A percentile compares a stretch with the other conserved stretches of the same genome.
Conservation (phyloP, 2,329 filamentous ascomycete species). For the Plenodomus biglobosus region DNA sequence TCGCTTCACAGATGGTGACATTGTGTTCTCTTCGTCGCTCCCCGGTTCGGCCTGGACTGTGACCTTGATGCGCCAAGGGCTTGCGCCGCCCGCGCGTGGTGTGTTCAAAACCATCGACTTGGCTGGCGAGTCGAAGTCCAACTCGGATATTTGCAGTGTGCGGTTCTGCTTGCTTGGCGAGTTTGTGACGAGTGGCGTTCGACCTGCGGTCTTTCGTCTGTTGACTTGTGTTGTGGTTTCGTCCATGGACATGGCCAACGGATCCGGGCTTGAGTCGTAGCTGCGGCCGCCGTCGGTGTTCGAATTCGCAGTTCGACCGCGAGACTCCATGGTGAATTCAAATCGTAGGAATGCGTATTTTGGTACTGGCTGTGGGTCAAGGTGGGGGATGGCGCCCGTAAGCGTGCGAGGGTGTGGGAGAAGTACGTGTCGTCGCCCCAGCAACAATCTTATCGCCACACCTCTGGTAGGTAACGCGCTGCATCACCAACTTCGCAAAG, state of each 20-base stretch:
- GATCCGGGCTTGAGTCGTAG: conserved; percentile 43
- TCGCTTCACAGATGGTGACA: conserved; percentile 34
- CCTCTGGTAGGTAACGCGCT: conserved; percentile 10
- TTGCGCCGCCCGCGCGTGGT: conserved; percentile 41
- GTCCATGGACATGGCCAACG: conserved; percentile 35
- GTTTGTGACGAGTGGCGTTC: conserved; percentile 27
- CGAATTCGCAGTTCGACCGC: conserved; percentile 16
- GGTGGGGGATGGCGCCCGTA: conserved; percentile 15
- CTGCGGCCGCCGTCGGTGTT: conserved; percentile 24
- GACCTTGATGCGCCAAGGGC: conserved; percentile 54
- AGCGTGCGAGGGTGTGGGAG: conserved; percentile 16
- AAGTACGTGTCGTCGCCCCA: conserved; percentile 24
- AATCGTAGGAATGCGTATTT: conserved; percentile 8
- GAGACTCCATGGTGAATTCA: conserved; percentile 27
- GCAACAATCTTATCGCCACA: conserved; percentile 37
- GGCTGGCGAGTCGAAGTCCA: conserved; percentile 41
- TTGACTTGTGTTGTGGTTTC: conserved; percentile 21
- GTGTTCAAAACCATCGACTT: conserved; percentile 52
- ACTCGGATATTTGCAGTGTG: conserved; percentile 16
- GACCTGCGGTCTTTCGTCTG: conserved; percentile 23
- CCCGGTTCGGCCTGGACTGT: conserved; percentile 53
- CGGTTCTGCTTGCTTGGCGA: conserved; percentile 38
- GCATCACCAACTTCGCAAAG: conserved; percentile 11
- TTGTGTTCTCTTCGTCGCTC: conserved; percentile 35
- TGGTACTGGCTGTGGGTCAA: conserved; percentile 15